Conservation (phyloP, 768 basidiomycete genomes). For the Auriscalpium microsporum region DNA sequence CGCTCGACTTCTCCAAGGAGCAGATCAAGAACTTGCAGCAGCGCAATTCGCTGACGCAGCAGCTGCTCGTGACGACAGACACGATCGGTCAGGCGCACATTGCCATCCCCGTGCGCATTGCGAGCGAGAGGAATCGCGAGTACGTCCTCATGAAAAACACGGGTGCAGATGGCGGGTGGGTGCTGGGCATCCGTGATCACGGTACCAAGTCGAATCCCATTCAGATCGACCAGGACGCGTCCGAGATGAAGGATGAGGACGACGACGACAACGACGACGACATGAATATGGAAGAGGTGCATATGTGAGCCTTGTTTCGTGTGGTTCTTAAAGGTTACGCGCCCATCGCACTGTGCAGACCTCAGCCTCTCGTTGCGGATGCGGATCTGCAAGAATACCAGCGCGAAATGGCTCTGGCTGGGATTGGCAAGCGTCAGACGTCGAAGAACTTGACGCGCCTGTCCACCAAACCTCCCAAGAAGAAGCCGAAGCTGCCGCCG, state of each 20-base stretch:
- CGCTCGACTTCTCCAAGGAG: slow-evolving; percentile 92
- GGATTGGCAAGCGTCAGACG: slow-evolving; percentile 43
- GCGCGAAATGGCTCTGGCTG: slow-evolving; percentile 50
- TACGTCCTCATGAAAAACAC: slow-evolving; percentile 95
- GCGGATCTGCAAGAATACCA: slow-evolving; percentile 57
- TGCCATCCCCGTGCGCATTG: slow-evolving; percentile 87
- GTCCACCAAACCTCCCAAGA: slow-evolving; percentile 25
- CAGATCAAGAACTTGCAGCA: slow-evolving; percentile 89
- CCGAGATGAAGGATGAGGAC: slow-evolving; percentile 21
- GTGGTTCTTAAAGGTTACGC: not conserved
- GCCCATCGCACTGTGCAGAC: slow-evolving; percentile 8
- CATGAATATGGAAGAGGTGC: slow-evolving; percentile 76
- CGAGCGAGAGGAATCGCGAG: slow-evolving; percentile 89
- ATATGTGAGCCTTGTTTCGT: slow-evolving; percentile 35
- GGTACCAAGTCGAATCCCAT: slow-evolving; percentile 84
- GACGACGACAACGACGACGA: slow-evolving; percentile 28
- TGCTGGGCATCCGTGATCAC: slow-evolving; percentile 82
- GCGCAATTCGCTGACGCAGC: slow-evolving; percentile 87
- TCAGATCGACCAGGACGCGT: slow-evolving; percentile 62
- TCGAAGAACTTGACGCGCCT: slow-evolving; percentile 28
- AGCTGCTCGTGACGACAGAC: slow-evolving; percentile 86
- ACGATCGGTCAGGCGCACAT: slow-evolving; percentile 85
- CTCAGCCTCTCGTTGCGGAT: slow-evolving; percentile 32
- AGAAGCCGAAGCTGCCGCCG: slow-evolving; percentile 26
- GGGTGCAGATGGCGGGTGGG: slow-evolving; percentile 84